These are phyloP conservation scores for Candida gorgasii DNA, from an alignment of 805 yeast genomes.

Conservation along the genomic window DNA sequence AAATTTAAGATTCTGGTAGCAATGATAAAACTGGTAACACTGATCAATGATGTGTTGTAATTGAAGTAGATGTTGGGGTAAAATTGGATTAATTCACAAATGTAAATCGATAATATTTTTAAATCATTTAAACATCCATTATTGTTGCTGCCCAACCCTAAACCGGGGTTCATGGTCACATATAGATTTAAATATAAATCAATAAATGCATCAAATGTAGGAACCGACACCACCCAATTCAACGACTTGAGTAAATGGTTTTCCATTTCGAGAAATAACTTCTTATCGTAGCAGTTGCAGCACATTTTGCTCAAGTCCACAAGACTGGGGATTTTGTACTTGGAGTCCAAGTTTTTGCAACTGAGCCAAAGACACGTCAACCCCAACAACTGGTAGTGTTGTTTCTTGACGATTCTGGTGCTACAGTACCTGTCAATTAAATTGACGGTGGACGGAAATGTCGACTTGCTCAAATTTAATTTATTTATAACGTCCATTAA, in stretches of 20 bases:
- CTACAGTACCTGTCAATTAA: slow-evolving; percentile 45
- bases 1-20: slow-evolving; percentile 26
- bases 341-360: slow-evolving; percentile 51
- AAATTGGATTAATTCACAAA: slow-evolving; percentile 68
- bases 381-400: slow-evolving; percentile 47
- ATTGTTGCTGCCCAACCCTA: too few species aligned
- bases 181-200: slow-evolving; percentile 54
- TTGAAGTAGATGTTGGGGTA: slow-evolving; percentile 57
- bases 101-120: slow-evolving; percentile 56
- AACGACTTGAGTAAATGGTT: slow-evolving; percentile 61
- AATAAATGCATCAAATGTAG: slow-evolving; percentile 64
- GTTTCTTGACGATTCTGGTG: slow-evolving; percentile 46
- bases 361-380: slow-evolving; percentile 46
- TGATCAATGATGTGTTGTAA: slow-evolving; percentile 54
- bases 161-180: slow-evolving; percentile 24
- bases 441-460: slow-evolving; percentile 47
- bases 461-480: slow-evolving; percentile 38
- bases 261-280: slow-evolving; percentile 67
- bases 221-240: slow-evolving; percentile 62
- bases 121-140: slow-evolving; percentile 42
- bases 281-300: slow-evolving; percentile 56
- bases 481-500: slow-evolving; percentile 47
- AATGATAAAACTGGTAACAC: slow-evolving; percentile 43
- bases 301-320: slow-evolving; percentile 55
- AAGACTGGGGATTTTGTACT: slow-evolving; percentile 58